phyloP scores from a whole-genome alignment of 768 basidiomycete genomes.

The Mycena metata region DNA sequence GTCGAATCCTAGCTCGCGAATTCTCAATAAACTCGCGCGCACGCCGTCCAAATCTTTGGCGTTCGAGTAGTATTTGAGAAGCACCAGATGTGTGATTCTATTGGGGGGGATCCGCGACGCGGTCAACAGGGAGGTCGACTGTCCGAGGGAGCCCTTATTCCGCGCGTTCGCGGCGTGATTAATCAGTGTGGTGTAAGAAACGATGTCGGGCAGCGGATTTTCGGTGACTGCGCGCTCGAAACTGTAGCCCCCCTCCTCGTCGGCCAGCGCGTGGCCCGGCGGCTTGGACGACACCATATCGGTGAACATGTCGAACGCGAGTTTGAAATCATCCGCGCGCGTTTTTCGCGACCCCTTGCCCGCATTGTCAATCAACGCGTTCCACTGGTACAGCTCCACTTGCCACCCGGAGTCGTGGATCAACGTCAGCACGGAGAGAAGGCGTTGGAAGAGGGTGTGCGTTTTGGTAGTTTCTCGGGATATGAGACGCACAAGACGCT shows the following conservation, averaged over 20 bases:
- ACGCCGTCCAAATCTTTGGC: constrained; percentile 65
- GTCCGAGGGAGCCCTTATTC: constrained; percentile 57
- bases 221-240: constrained; percentile 27
- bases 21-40: constrained; percentile 65
- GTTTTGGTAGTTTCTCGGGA: constrained; percentile 67
- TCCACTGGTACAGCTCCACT: constrained; percentile 80
- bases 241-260: constrained; percentile 23
- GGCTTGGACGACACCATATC: constrained; percentile 66
- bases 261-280: constrained; percentile 54
- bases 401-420: constrained; percentile 68
- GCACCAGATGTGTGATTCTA: constrained; percentile 71
- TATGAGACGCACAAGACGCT: constrained; percentile 73
- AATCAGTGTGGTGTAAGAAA: constrained; percentile 78
- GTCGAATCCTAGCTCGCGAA: constrained; percentile 68
- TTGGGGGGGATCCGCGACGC: constrained; percentile 69
- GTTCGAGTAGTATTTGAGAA: constrained; percentile 68
- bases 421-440: constrained; percentile 75
- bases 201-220: constrained; percentile 66
- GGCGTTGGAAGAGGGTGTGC: constrained; percentile 69
- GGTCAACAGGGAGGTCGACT: constrained; percentile 67
- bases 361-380: constrained; percentile 75
- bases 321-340: constrained; percentile 67
- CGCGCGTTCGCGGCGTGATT: constrained; percentile 70
- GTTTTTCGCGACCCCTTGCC: constrained; percentile 77
- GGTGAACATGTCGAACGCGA: constrained; percentile 69